Percentiles rank a stretch among this genome's conserved stretches.
Conservation (phyloP, 1,284 basidiomycete genomes). For the Ustilago trichophora region DNA sequence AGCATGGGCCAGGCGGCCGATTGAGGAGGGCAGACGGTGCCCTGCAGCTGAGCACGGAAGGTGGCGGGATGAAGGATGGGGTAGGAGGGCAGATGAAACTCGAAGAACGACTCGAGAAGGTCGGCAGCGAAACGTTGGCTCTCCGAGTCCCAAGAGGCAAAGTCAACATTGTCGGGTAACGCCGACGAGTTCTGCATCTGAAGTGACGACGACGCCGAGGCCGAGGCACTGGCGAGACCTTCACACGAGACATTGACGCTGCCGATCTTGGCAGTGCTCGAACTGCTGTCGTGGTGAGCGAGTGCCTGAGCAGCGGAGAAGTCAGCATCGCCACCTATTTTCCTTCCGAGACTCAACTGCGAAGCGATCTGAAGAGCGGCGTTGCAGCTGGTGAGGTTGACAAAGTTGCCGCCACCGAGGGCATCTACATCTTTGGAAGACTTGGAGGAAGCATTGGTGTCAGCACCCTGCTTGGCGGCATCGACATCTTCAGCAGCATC, state of each 20-base stretch:
- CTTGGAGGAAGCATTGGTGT: too few relatives aligned
- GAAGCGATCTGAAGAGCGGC: slow-evolving; percentile 43
- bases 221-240: slow-evolving; percentile 28
- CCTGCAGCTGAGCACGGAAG: slow-evolving; percentile 47
- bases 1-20: slow-evolving; percentile 42
- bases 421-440: slow-evolving; percentile 18
- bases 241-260: slow-evolving; percentile 33
- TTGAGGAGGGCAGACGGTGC: slow-evolving; percentile 25
- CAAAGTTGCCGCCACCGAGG: slow-evolving; percentile 34
- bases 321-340: slow-evolving; percentile 5
- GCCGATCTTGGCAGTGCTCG: slow-evolving; percentile 4
- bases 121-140: slow-evolving; percentile 28
- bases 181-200: slow-evolving; percentile 6
- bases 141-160: slow-evolving; percentile 27
- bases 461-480: background rate
- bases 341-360: slow-evolving; percentile 25
- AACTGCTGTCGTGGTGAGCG: slow-evolving; percentile 6
- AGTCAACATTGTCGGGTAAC: slow-evolving; percentile 33
- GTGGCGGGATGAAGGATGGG: slow-evolving; percentile 46
- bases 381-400: slow-evolving; percentile 47
- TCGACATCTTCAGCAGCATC: slow-evolving; percentile 7
- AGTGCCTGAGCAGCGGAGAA: slow-evolving; percentile 6
- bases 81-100: slow-evolving; percentile 44
- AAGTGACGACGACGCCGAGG: slow-evolving; percentile 10
- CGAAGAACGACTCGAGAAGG: slow-evolving; percentile 46